A percentile compares a stretch with the other conserved stretches of the same genome.
Evolutionary conservation across 2,329 filamentous ascomycete genomes (phyloP).

Genomic region (Fusarium duplospermum): DNA sequence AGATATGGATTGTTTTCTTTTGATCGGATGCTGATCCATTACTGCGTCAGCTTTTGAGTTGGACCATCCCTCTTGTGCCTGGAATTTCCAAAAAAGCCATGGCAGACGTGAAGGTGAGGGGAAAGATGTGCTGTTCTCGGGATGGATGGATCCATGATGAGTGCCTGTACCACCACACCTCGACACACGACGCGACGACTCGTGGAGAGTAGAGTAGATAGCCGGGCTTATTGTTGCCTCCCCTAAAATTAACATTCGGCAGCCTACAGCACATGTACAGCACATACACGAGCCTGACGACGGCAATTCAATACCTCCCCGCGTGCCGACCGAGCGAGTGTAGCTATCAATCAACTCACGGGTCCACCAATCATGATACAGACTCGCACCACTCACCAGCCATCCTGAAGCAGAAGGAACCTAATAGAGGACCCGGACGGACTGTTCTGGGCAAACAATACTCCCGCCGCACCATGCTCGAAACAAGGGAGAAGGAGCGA

Average conservation of each 20-base stretch:
- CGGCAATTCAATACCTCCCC: not conserved
- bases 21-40: constrained; percentile 22
- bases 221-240: not conserved
- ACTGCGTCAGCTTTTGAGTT: not conserved
- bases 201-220: not conserved
- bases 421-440: not conserved
- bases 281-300: constrained; percentile 7
- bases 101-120: constrained; percentile 7
- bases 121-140: not conserved
- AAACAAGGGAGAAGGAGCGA: constrained; percentile 33
- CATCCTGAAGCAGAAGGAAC: not conserved
- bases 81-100: not conserved
- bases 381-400: not conserved
- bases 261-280: not conserved
- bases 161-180: constrained; percentile 6
- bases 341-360: not conserved
- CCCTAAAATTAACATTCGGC: constrained; percentile 12
- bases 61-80: not conserved
- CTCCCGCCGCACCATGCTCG: constrained; percentile 22
- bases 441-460: constrained; percentile 3
- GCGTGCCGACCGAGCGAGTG: not conserved
- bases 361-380: constrained; percentile 8
- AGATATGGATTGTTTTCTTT: not conserved
- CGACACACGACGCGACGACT: not conserved
- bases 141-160: not conserved